Base-by-base conservation (phyloP, 169 alveolate species). In the Cryptosporidium parvum region DNA sequence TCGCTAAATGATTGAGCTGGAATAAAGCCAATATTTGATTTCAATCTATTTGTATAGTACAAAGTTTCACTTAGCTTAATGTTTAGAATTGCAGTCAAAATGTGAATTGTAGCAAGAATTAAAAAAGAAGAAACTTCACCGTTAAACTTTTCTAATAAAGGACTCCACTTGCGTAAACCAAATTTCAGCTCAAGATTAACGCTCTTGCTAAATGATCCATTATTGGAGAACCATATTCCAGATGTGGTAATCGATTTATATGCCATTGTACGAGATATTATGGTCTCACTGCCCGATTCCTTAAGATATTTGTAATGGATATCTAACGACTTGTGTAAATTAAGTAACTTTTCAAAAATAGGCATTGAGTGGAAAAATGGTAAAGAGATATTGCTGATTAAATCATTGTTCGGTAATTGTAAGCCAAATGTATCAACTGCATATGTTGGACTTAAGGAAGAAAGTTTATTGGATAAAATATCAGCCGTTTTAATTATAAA, bases 161-260 rank as follows among this genome's bases (percentile, higher is more conserved):
- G 53, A 48, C 69, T 56, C 85, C 85, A 71, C 2, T 23, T 6
- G 29, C 69, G 48, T 18, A 71, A 3, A 9, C 59, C 1, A 14
- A 71, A 51, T 35, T 56, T 71, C 4, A 71, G 69, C 21, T 51
- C 21, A 7, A 71, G 69, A 7, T 51, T 56, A 14, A 71, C 51
- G 69, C 48, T 71, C 26, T 29, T 31, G 4, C 42, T 68, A 18
- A 44, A 52, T 3, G 26, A 16, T 7, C 7, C 31, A 42, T 33
- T 71, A 35, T 71, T 71, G 1, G 85, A 71, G 65, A 51, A 71
- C 85, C 65, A 71, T 7, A 71, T 52, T 29, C 26, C 23, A 16
- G 61, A 6, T 0, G 85, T 71, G 37, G 67, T 31, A 16, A 51
- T 10, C 5, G 85, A 71, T 26, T 71, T 71, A 18, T 48, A 71